Evolutionary conservation across 2,329 filamentous ascomycete genomes (phyloP), one percentile per base, ranked within the genome.

Genomic region (Arthrobotrys megalospora): DNA sequence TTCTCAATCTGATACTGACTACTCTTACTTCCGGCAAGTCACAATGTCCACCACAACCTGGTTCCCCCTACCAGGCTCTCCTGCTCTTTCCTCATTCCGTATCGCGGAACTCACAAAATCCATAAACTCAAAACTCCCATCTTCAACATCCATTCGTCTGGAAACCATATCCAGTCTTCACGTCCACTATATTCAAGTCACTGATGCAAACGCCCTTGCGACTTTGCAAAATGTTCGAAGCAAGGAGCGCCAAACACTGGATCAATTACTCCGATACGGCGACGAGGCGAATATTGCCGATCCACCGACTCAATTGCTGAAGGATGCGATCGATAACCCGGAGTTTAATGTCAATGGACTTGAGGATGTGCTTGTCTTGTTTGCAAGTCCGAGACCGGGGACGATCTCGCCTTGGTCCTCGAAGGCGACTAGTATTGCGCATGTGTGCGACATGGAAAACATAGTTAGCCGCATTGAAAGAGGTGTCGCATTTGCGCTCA

Each of bases 351-450:
- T 80, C 11, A 71, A 73, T 81, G 83, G 41, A 82, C 85, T 53
- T 83, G 87, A 53, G 14, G 75, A 78, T 63, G 75, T 78, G 85
- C 85, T 88, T 60, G 86, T 91, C 79, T 88, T 92, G 83, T 93
- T 94, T 83, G 88, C 97, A 75, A 90, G 89, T 55, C 95, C 95
- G 19, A 90, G 95, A 81, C 92, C 92, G 16, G 90, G 90, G 82
- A 94, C 90, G 1, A 91, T 97, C 81, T 97, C 94, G 47, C 96
- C 96, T 83, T 99, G 96, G 96, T 97, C 94, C 85, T 97, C 94
- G 71, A 94, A 97, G 85, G 95, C 94, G 32, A 97, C 95, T 55
- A 95, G 91, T 83, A 97, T 98, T 84, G 92, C 95, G 67, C 91
- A 96, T 81, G 95, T 97, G 36, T 98, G 95, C 83, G 94, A 93